Evolutionary conservation across 148 eudicot genomes (phyloP).

Genomic region (Chenopodium album): DNA sequence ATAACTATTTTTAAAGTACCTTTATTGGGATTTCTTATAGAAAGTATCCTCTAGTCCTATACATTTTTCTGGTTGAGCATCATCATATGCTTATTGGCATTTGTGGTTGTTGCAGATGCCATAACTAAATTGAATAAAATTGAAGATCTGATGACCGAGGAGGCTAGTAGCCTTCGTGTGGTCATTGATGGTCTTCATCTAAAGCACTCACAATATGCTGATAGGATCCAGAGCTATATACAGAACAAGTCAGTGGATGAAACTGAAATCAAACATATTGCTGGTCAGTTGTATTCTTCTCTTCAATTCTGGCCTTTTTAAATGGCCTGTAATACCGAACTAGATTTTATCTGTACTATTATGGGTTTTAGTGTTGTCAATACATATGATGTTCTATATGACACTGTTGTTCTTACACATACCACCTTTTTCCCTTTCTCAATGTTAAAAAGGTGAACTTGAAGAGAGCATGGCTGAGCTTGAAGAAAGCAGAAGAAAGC

Average conservation of each 20-base stretch:
- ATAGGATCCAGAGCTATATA: constrained; percentile 50
- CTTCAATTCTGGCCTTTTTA: background rate
- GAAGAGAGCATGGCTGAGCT: constrained; percentile 82
- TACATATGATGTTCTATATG: background rate
- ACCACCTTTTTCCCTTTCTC: background rate
- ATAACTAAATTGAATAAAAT: constrained; percentile 37
- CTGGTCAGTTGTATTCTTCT: constrained; percentile 43
- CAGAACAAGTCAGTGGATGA: constrained; percentile 62
- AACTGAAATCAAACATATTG: constrained; percentile 61
- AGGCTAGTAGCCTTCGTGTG: constrained; percentile 47
- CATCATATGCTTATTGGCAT: constrained; percentile 4
- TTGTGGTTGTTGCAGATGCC: constrained; percentile 46
- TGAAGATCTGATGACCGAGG: constrained; percentile 69
- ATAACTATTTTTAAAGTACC: background rate
- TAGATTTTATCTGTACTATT: background rate
- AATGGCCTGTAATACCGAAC: background rate
- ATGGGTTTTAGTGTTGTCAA: background rate
- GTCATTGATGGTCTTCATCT: constrained; percentile 61
- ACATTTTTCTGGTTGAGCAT: constrained; percentile 17
- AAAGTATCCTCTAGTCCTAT: background rate
- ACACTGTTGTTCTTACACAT: background rate
- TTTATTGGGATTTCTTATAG: background rate
- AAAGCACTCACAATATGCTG: constrained; percentile 70
- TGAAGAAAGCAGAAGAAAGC: constrained; percentile 94
- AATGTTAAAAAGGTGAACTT: constrained; percentile 57